Percentiles rank a stretch among this genome's conserved stretches.
phyloP scores from a whole-genome alignment of 768 basidiomycete species.

The Botryobasidium botryosum region DNA sequence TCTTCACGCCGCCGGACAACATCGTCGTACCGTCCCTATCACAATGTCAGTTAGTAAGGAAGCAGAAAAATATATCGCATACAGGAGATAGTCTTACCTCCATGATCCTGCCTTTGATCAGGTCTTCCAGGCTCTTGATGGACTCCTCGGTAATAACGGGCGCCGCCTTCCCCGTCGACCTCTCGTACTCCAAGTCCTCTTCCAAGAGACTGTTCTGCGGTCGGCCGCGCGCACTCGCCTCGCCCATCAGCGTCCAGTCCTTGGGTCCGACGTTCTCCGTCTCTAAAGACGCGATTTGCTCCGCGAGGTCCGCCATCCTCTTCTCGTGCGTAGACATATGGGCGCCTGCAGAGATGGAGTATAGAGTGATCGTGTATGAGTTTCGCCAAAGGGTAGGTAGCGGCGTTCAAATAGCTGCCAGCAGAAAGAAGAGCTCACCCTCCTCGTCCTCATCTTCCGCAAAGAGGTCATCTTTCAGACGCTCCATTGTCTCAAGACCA shows the following conservation, averaged over 20 bases:
- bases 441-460: slow-evolving; percentile 44
- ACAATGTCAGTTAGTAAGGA: too few relatives aligned
- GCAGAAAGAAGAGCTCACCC: slow-evolving; percentile 11
- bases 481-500: slow-evolving; percentile 36
- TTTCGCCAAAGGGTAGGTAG: slow-evolving; percentile 6
- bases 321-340: slow-evolving; percentile 63
- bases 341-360: slow-evolving; percentile 19
- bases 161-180: slow-evolving; percentile 65
- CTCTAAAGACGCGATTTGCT: slow-evolving; percentile 72
- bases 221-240: slow-evolving; percentile 62
- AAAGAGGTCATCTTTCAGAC: slow-evolving; percentile 64
- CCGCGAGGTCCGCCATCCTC: slow-evolving; percentile 50
- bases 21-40: slow-evolving; percentile 71
- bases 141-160: slow-evolving; percentile 83
- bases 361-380: slow-evolving; percentile 1
- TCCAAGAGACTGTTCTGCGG: slow-evolving; percentile 86
- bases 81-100: slow-evolving; percentile 29
- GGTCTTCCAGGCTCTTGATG: slow-evolving; percentile 68
- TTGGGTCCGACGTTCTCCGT: slow-evolving; percentile 75
- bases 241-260: slow-evolving; percentile 87
- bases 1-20: slow-evolving; percentile 50
- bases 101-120: slow-evolving; percentile 76
- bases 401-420: neutral
- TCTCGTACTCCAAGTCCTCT: slow-evolving; percentile 91
- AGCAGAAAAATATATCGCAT: neutral